Evolutionary conservation across 2,329 filamentous ascomycete species (phyloP), one percentile per base, ranked within the genome.

Genomic region (Alternaria panax): DNA sequence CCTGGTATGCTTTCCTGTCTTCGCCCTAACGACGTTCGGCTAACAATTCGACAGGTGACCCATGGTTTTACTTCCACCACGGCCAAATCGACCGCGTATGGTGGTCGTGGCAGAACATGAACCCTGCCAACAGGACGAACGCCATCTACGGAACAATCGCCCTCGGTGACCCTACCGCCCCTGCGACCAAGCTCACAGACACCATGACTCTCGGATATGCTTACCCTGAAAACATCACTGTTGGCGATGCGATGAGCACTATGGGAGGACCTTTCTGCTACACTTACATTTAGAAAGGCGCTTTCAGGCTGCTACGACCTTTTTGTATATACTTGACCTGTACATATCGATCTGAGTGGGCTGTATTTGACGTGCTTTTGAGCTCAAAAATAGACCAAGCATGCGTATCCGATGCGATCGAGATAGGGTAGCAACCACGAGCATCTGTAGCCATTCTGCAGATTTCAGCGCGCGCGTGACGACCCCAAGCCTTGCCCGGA

Each of bases 101-200:
- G 78, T 82, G 80, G 80, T 81, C 80, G 36, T 84, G 82, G 82
- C 82, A 84, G 68, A 81, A 80, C 57, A 64, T 80, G 47, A 74
- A 81, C 56, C 72, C 73, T 34, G 62, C 70, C 30, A 65, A 72
- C 25, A 76, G 82, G 12, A 75, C 76, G 45, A 71, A 75, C 41
- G 72, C 70, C 28, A 79, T 84, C 58, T 70, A 72, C 40, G 74
- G 72, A 25, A 82, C 81, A 3, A 82, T 78, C n/a, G 73, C 70
- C 7, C 81, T 82, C 2, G 76, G 80, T 20, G 72, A 81, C 38
- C 80, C 81, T 3, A 74, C 79, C 2, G 80, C 79, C 16, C 64
- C 78, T 3, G 79, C 80, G 48, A 79, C 80, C 30, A 83, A 80
- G n/a, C 73, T 85, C n/a, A 75, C 79, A 12, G 80, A 82, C 40